Evolutionary conservation across 1,139 yeast species (phyloP).

Genomic region (Geotrichum australiense): DNA sequence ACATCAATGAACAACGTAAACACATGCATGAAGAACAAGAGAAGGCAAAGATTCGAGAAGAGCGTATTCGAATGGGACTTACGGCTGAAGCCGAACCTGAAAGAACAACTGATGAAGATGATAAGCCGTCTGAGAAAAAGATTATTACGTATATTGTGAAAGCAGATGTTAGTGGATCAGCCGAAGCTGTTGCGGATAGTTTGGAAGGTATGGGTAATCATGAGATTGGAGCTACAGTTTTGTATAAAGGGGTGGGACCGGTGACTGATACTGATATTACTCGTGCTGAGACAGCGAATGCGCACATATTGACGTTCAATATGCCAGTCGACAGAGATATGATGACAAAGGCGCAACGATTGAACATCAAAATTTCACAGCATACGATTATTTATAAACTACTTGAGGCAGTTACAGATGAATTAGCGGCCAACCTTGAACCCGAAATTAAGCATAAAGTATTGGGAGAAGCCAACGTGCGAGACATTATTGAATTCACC

Average conservation of each 20-base stretch:
- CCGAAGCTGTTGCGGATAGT: slow-evolving; percentile 65
- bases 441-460: slow-evolving; percentile 66
- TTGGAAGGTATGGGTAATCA: slow-evolving; percentile 77
- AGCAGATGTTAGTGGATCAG: slow-evolving; percentile 78
- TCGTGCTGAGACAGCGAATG: slow-evolving; percentile 69
- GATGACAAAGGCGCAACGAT: slow-evolving; percentile 50
- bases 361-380: slow-evolving; percentile 53
- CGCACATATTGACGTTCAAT: slow-evolving; percentile 74
- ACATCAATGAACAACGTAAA: slow-evolving; percentile 51
- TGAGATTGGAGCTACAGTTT: slow-evolving; percentile 62
- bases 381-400: slow-evolving; percentile 82
- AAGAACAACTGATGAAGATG: slow-evolving; percentile 20
- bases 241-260: slow-evolving; percentile 74
- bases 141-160: slow-evolving; percentile 62
- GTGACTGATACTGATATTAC: slow-evolving; percentile 80
- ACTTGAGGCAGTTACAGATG: slow-evolving; percentile 73
- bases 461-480: slow-evolving; percentile 60
- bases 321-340: slow-evolving; percentile 62
- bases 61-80: slow-evolving; percentile 32
- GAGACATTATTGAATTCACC: slow-evolving; percentile 66
- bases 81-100: slow-evolving; percentile 30
- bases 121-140: slow-evolving; percentile 23
- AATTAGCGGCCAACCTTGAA: slow-evolving; percentile 52
- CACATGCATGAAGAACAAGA: slow-evolving; percentile 41
- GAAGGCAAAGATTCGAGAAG: slow-evolving; percentile 28